phyloP scores from a whole-genome alignment of 2,329 filamentous ascomycete species.

The Aspergillus sojae region DNA sequence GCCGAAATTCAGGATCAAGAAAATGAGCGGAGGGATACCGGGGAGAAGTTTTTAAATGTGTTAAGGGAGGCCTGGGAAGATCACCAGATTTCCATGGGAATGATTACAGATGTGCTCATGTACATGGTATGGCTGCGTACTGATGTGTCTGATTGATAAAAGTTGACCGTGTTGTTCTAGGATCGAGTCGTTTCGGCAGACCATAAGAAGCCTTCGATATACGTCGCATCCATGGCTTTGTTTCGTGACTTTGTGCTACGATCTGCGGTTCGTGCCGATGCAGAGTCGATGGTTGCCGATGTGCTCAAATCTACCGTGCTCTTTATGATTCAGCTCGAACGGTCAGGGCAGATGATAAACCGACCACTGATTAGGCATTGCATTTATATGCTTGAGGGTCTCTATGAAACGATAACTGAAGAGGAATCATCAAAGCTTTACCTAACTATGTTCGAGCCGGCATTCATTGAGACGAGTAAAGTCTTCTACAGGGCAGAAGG shows the following conservation, averaged over 20 bases:
- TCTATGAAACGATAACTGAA: constrained; percentile 82
- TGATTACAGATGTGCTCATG: constrained; percentile 96
- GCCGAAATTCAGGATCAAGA: constrained; percentile 59
- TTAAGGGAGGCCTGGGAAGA: constrained; percentile 82
- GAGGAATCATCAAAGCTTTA: constrained; percentile 81
- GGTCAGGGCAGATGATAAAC: constrained; percentile 86
- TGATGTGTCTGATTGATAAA: not conserved
- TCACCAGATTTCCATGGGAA: constrained; percentile 90
- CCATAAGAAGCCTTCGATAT: constrained; percentile 74
- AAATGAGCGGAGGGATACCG: constrained; percentile 76
- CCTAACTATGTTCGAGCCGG: constrained; percentile 76
- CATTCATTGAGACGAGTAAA: constrained; percentile 71
- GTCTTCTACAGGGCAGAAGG: constrained; percentile 78
- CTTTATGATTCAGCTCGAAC: constrained; percentile 89
- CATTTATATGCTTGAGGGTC: constrained; percentile 82
- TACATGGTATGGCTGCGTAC: constrained; percentile 67
- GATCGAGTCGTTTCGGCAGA: constrained; percentile 82
- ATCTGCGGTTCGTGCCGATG: constrained; percentile 52
- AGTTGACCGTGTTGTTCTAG: constrained; percentile 38
- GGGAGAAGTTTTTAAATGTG: constrained; percentile 78
- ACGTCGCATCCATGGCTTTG: constrained; percentile 78
- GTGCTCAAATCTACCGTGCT: constrained; percentile 81
- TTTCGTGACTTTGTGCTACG: constrained; percentile 85
- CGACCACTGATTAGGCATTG: constrained; percentile 79
- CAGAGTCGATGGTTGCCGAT: constrained; percentile 61